Conservation (phyloP, 768 basidiomycete genomes). For the Wakefieldia striispora region DNA sequence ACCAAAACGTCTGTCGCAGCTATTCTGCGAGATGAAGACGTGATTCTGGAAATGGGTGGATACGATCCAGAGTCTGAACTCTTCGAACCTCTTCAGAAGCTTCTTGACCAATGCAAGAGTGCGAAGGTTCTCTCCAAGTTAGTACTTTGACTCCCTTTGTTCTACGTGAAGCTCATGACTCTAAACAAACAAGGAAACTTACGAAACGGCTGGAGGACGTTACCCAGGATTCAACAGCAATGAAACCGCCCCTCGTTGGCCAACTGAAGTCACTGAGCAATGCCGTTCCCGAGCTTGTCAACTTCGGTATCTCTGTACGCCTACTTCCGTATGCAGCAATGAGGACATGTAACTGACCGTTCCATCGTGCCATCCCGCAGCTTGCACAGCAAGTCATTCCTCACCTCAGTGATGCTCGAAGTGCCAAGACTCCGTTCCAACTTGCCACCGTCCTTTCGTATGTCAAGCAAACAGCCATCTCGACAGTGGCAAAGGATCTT, state of each 20-base stretch:
- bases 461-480: slow-evolving; percentile 69
- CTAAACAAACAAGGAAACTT: slow-evolving; percentile 64
- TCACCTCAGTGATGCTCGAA: slow-evolving; percentile 78
- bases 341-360: background rate
- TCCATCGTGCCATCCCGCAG: slow-evolving; percentile 36
- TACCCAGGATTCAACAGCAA: slow-evolving; percentile 63
- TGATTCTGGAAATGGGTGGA: slow-evolving; percentile 68
- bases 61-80: slow-evolving; percentile 73
- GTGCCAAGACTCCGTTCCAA: slow-evolving; percentile 76
- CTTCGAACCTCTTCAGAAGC: slow-evolving; percentile 75
- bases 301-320: slow-evolving; percentile 86
- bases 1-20: slow-evolving; percentile 82
- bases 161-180: background rate
- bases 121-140: slow-evolving; percentile 81
- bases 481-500: slow-evolving; percentile 65
- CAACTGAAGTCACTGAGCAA: slow-evolving; percentile 74
- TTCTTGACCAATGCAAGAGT: slow-evolving; percentile 79
- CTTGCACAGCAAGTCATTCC: slow-evolving; percentile 88
- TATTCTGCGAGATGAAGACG: slow-evolving; percentile 76
- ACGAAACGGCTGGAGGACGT: slow-evolving; percentile 83
- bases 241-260: slow-evolving; percentile 67
- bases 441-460: slow-evolving; percentile 66
- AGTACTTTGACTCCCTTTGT: slow-evolving; percentile 20
- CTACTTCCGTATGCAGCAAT: background rate
- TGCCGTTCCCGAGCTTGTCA: slow-evolving; percentile 75